Base-by-base conservation (phyloP, 768 basidiomycete genomes). In the Boletellus sp. region DNA sequence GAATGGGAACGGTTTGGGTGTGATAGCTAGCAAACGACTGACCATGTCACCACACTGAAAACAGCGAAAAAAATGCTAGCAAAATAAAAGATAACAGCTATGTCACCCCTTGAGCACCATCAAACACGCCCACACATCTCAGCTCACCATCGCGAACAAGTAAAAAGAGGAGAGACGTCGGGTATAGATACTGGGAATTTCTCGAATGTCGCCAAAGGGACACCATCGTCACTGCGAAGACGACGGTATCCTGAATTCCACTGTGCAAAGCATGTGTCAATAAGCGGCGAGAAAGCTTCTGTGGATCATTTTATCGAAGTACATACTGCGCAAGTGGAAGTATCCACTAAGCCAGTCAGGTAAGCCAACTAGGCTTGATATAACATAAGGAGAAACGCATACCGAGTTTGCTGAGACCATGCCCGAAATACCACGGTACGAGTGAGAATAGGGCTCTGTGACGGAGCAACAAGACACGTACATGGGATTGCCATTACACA, bases 91-190 rank as follows among this genome's bases (percentile, higher is more conserved):
- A 45, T 35, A 10, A 22, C 9, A 19, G 48, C 55, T 56, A 12
- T 15, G 28, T 16, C n/a, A n/a, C n/a, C n/a, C n/a, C n/a, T n/a
- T n/a, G n/a, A n/a, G n/a, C n/a, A n/a, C n/a, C n/a, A n/a, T n/a
- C n/a, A n/a, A n/a, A n/a, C n/a, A n/a, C n/a, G n/a, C n/a, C n/a
- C n/a, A n/a, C n/a, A n/a, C n/a, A n/a, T n/a, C n/a, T n/a, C n/a
- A n/a, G 22, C 6, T 45, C 13, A 57, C 53, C 56, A 34, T 57
- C 56, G 36, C 53, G 49, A 16, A 48, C 8, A 11, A 57, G 56
- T 7, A 51, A 13, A 9, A 2, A 28, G 16, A 52, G 34, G 7
- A 56, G 45, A 1, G 42, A 11, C n/a, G 50, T 51, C 11, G 53
- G 56, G 6, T 56, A 56, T 6, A 54, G 40, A 26, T 26, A 4